Conservation (phyloP, 768 basidiomycete species). For the Pulveroboletus sp. region DNA sequence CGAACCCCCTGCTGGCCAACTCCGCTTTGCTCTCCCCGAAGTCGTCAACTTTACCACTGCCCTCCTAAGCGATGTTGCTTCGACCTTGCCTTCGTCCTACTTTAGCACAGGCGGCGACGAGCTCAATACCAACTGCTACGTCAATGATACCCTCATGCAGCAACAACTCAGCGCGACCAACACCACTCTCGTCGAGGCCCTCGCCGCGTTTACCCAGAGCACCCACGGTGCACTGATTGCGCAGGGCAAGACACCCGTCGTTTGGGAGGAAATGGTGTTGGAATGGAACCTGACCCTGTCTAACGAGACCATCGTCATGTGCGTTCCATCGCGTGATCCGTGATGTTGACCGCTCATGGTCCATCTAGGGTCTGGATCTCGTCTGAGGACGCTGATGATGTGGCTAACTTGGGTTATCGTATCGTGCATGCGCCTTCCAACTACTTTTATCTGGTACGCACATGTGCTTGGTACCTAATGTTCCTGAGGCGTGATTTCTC, state of each 20-base stretch:
- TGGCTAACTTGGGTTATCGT: slow-evolving; percentile 39
- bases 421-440: slow-evolving; percentile 49
- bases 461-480: neutral
- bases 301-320: slow-evolving; percentile 45
- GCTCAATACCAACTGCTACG: slow-evolving; percentile 66
- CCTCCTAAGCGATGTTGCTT: slow-evolving; percentile 53
- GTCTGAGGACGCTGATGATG: slow-evolving; percentile 36
- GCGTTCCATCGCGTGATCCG: neutral
- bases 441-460: slow-evolving; percentile 49
- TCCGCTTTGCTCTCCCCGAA: slow-evolving; percentile 62
- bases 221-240: slow-evolving; percentile 56
- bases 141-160: slow-evolving; percentile 58
- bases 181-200: slow-evolving; percentile 59
- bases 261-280: slow-evolving; percentile 73
- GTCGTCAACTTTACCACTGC: slow-evolving; percentile 58
- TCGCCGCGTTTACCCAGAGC: slow-evolving; percentile 57
- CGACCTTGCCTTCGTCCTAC: slow-evolving; percentile 52
- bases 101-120: slow-evolving; percentile 86
- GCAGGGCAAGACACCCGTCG: slow-evolving; percentile 71
- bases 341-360: too few species aligned
- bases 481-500: slow-evolving; percentile 1
- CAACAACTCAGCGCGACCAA: slow-evolving; percentile 47
- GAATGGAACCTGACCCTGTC: slow-evolving; percentile 36
- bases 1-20: slow-evolving; percentile 82
- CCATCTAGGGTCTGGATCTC: slow-evolving; percentile 50